Evolutionary conservation across 495 filamentous ascomycete genomes (phyloP), one percentile per base, ranked within the genome.

Genomic region (Aspergillus ellipticus): DNA sequence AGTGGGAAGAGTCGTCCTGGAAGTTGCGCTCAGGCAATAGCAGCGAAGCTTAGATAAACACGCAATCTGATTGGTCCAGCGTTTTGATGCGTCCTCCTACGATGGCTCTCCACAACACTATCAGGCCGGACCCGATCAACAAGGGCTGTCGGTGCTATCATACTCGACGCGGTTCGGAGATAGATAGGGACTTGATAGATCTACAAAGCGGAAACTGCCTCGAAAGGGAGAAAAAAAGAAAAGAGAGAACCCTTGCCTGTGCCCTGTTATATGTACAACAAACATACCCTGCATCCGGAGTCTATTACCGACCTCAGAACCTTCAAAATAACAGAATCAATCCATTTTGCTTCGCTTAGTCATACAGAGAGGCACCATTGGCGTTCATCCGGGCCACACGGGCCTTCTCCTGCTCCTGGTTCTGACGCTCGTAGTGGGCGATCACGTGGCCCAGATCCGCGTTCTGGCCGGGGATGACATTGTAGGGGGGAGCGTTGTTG

Each of bases 361-460:
- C 73, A 59, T 76, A 77, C 43, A 77, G 42, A 56, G 69, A 72
- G 41, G 68, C 63, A 50, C 68, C 70, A 67, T 77, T 71, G 61
- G 74, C 73, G 53, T 77, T 67, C 63, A 73, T 67, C 39, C 74
- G 72, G 41, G 66, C 71, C 60, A 72, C 66, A 41, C 72, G 73
- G 55, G 70, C 66, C 49, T 70, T 79, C 55, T 87, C 79, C 35
- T 75, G 69, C 45, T 82, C 79, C 63, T 66, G 68, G 62, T 83
- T 80, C 65, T 82, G 56, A 57, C 78, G 76, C 65, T 84, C 66
- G 61, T 87, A 89, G 69, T 88, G 81, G 21, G 78, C 83, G 42
- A 82, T 80, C 22, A 88, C 73, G 35, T 77, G 63, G 68, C 81
- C 80, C 50, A 90, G 73, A 59, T 87, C 81, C 29, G 78, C 77